Evolutionary conservation across 495 filamentous ascomycete genomes (phyloP).

Genomic region (Trichoderma parareesei): DNA sequence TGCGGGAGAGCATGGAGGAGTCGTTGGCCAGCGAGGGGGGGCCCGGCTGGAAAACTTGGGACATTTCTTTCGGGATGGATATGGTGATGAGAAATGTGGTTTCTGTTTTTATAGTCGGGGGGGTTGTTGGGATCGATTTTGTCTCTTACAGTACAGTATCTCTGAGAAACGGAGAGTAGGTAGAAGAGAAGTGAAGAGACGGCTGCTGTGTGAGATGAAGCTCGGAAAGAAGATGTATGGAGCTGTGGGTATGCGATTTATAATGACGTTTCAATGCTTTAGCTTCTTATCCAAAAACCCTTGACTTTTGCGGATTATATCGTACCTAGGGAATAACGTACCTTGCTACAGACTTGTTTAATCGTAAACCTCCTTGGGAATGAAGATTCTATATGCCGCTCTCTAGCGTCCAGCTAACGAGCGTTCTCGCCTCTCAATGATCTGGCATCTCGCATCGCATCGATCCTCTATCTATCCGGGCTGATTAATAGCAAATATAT

Average conservation of each 20-base stretch:
- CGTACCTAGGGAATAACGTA: too few relatives aligned
- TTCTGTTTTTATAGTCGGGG: not conserved
- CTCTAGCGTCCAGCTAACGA: not conserved
- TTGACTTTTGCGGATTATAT: too few relatives aligned
- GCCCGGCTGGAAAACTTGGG: slow-evolving; percentile 16
- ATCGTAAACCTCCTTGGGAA: too few relatives aligned
- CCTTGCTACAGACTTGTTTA: too few relatives aligned
- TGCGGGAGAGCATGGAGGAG: slow-evolving; percentile 76
- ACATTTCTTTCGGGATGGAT: not conserved
- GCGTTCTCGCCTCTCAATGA: not conserved
- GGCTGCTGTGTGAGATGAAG: too few relatives aligned
- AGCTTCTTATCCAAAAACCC: not conserved
- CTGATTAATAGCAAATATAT: slow-evolving; percentile 8
- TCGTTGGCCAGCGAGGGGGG: slow-evolving; percentile 47
- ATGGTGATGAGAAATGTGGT: not conserved
- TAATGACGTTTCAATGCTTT: not conserved
- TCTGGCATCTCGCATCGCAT: not conserved
- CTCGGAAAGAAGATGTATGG: too few relatives aligned
- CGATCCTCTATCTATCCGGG: not conserved
- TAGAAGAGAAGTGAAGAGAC: too few relatives aligned
- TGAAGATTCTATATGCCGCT: not conserved
- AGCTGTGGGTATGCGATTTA: not conserved
- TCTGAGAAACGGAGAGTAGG: too few relatives aligned
- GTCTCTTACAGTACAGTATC: too few relatives aligned
- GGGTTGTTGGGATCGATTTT: not conserved